Conservation (phyloP, 1,139 yeast species). For the Geotrichum carabidarum region DNA sequence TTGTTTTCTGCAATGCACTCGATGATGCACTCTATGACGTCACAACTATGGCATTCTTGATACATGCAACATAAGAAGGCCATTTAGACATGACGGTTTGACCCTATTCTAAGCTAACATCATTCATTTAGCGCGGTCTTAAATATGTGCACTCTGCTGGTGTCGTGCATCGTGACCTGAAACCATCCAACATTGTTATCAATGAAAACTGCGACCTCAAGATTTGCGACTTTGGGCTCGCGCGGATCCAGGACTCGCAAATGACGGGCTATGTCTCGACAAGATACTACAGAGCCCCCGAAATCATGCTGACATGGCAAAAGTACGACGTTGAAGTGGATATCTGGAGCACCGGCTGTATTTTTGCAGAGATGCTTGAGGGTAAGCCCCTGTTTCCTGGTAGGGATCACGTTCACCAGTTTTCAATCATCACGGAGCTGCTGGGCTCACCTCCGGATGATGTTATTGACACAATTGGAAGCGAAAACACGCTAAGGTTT, state of each 20-base stretch:
- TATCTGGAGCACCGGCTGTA: conserved; percentile 99
- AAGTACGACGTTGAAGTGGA: conserved; percentile 98
- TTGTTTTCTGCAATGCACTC: neutral
- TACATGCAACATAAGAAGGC: neutral
- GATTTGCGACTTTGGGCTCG: conserved; percentile 95
- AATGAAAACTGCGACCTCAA: conserved; percentile 94
- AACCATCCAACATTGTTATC: conserved; percentile 86
- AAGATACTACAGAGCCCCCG: conserved; percentile 96
- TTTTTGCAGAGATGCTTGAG: conserved; percentile 96
- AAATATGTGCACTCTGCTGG: conserved; percentile 97
- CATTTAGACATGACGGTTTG: neutral
- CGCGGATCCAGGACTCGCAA: conserved; percentile 95
- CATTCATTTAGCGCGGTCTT: conserved; percentile 53
- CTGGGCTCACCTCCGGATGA: conserved; percentile 95
- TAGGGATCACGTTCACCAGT: conserved; percentile 96
- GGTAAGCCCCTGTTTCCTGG: conserved; percentile 99
- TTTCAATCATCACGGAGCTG: conserved; percentile 90
- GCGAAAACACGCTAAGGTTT: conserved; percentile 89
- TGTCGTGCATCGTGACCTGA: conserved; percentile 90
- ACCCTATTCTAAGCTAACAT: neutral
- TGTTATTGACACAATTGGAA: conserved; percentile 91
- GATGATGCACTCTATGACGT: neutral
- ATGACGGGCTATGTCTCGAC: conserved; percentile 99
- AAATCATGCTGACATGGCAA: conserved; percentile 98
- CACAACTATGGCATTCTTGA: neutral